Percentiles rank a stretch among this genome's conserved stretches.
phyloP scores from a whole-genome alignment of 2,329 filamentous ascomycete genomes.

The Aspergillus sp. region DNA sequence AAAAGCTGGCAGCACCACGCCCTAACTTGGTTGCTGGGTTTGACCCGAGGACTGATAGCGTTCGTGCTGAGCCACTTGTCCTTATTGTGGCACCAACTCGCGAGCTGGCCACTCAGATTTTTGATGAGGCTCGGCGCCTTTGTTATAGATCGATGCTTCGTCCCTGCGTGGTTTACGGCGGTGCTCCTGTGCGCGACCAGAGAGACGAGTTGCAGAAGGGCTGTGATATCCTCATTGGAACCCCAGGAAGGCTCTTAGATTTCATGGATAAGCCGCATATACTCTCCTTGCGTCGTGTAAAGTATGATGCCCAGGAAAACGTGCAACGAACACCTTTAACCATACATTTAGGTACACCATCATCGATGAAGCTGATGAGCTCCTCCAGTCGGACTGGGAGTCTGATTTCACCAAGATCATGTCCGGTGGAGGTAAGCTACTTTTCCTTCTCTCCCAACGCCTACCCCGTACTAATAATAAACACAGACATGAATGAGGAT shows the following conservation, averaged over 20 bases:
- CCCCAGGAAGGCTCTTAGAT: slow-evolving; percentile 81
- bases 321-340: not conserved
- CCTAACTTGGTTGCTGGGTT: slow-evolving; percentile 62
- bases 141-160: slow-evolving; percentile 95
- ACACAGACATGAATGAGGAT: slow-evolving; percentile 70
- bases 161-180: slow-evolving; percentile 86
- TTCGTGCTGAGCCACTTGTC: slow-evolving; percentile 82
- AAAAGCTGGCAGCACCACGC: slow-evolving; percentile 74
- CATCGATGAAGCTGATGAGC: slow-evolving; percentile 93
- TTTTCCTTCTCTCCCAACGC: not conserved
- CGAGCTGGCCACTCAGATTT: slow-evolving; percentile 91
- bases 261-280: slow-evolving; percentile 72
- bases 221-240: slow-evolving; percentile 85
- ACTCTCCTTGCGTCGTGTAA: slow-evolving; percentile 72
- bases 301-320: slow-evolving; percentile 48
- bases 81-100: slow-evolving; percentile 83
- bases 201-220: slow-evolving; percentile 73
- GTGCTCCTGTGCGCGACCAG: slow-evolving; percentile 70
- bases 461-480: slow-evolving; percentile 8
- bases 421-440: slow-evolving; percentile 70
- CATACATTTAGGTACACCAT: slow-evolving; percentile 58
- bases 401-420: slow-evolving; percentile 74
- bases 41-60: slow-evolving; percentile 50
- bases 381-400: slow-evolving; percentile 78
- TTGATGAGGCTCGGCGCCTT: slow-evolving; percentile 87